Conservation (phyloP, 2,329 filamentous ascomycete genomes). For the Fusarium burgessii region DNA sequence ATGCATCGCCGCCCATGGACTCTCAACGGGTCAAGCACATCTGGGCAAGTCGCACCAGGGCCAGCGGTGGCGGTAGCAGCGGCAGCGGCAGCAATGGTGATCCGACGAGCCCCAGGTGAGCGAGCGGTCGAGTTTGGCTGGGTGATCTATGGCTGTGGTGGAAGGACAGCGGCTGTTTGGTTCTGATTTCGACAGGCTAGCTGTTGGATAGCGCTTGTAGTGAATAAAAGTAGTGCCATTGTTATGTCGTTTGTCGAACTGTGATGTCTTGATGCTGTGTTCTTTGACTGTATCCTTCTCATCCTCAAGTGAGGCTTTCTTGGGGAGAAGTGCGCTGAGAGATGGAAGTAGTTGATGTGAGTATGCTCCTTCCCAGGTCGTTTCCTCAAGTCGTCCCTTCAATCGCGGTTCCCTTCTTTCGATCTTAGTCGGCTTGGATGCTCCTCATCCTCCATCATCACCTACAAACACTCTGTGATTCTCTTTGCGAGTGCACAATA, state of each 20-base stretch:
- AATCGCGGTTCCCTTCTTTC: neutral
- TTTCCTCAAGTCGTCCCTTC: neutral
- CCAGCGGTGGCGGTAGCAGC: slow-evolving; percentile 58
- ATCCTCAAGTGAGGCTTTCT: neutral
- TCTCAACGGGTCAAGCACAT: slow-evolving; percentile 37
- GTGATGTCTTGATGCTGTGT: neutral
- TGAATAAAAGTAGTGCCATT: slow-evolving; percentile 48
- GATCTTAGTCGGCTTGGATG: neutral
- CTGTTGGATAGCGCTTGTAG: slow-evolving; percentile 46
- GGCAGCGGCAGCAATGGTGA: slow-evolving; percentile 64
- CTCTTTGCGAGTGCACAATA: too few species aligned
- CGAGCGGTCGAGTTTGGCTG: neutral
- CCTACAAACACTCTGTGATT: too few species aligned
- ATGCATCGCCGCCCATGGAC: slow-evolving; percentile 45
- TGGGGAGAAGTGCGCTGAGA: neutral
- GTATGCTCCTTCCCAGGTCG: neutral
- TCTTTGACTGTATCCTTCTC: fast-evolving
- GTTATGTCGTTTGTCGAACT: slow-evolving; percentile 22
- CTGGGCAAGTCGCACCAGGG: slow-evolving; percentile 45
- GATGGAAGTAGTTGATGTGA: neutral
- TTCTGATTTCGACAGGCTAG: slow-evolving; percentile 26
- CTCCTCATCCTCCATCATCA: neutral
- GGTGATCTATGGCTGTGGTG: slow-evolving; percentile 1
- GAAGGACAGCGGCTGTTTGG: slow-evolving; percentile 26
- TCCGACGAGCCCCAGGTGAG: slow-evolving; percentile 60